phyloP scores from a whole-genome alignment of 2,329 filamentous ascomycete species.

The Eutypella sp. region DNA sequence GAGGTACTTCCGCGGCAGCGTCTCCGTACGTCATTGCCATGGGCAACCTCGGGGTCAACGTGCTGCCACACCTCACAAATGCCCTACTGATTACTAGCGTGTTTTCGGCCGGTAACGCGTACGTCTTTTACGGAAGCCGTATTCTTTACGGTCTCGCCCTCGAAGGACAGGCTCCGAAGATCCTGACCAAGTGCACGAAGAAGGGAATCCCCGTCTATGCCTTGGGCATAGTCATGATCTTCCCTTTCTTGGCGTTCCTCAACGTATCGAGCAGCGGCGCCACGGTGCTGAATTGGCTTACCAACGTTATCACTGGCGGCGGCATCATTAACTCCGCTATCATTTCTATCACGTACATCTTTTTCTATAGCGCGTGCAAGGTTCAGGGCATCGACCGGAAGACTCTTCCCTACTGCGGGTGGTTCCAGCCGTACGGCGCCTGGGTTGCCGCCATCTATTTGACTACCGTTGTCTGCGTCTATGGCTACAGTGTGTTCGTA shows the following conservation, averaged over 20 bases:
- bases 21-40: slow-evolving; percentile 50
- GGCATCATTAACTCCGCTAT: slow-evolving; percentile 13
- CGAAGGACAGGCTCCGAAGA: slow-evolving; percentile 45
- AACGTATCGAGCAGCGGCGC: slow-evolving; percentile 18
- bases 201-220: slow-evolving; percentile 57
- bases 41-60: slow-evolving; percentile 42
- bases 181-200: slow-evolving; percentile 46
- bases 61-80: slow-evolving; percentile 54
- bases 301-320: slow-evolving; percentile 11
- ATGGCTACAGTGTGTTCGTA: slow-evolving; percentile 47
- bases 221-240: slow-evolving; percentile 49
- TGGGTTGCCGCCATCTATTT: slow-evolving; percentile 35
- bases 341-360: slow-evolving; percentile 44
- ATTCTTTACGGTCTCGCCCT: slow-evolving; percentile 51
- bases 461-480: slow-evolving; percentile 37
- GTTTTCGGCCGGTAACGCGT: slow-evolving; percentile 55
- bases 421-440: slow-evolving; percentile 52
- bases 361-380: slow-evolving; percentile 47
- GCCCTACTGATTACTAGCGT: slow-evolving; percentile 51
- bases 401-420: slow-evolving; percentile 50
- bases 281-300: slow-evolving; percentile 8
- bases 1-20: slow-evolving; percentile 33
- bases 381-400: slow-evolving; percentile 44
- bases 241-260: slow-evolving; percentile 57
- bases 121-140: slow-evolving; percentile 54